Evolutionary conservation across 495 filamentous ascomycete species (phyloP).

Genomic region (Darksidea phi): DNA sequence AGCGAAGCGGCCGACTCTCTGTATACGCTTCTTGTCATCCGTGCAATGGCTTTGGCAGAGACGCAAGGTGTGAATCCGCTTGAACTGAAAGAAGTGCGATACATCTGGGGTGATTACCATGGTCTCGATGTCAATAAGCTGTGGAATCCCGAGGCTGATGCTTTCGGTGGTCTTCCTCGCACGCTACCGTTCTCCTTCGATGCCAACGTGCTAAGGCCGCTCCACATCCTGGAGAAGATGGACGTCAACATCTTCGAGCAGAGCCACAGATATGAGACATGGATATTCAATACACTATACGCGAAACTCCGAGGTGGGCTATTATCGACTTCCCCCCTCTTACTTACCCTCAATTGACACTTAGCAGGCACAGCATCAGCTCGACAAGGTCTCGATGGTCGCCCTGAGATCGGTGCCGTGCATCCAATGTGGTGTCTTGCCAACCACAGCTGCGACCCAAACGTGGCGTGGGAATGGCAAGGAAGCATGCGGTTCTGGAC

Average conservation of each 20-base stretch:
- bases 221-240: constrained; percentile 88
- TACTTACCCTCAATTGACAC: not conserved
- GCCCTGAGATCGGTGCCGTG: constrained; percentile 77
- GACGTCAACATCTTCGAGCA: constrained; percentile 77
- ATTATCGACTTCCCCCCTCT: not conserved
- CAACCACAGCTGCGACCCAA: constrained; percentile 93
- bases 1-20: constrained; percentile 71
- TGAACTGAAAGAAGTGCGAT: constrained; percentile 79
- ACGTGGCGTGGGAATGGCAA: constrained; percentile 91
- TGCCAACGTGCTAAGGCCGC: constrained; percentile 75
- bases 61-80: constrained; percentile 82
- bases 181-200: constrained; percentile 88
- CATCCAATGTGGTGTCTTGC: constrained; percentile 76
- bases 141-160: constrained; percentile 27
- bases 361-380: constrained; percentile 72
- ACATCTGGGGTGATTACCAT: constrained; percentile 87
- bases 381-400: constrained; percentile 67
- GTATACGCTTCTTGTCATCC: constrained; percentile 56
- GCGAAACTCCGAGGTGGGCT: constrained; percentile 73
- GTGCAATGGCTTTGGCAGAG: constrained; percentile 79
- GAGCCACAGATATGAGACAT: constrained; percentile 69
- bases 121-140: constrained; percentile 18
- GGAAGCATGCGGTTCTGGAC: constrained; percentile 72
- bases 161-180: constrained; percentile 45
- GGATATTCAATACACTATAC: constrained; percentile 90